Percentiles rank a stretch among this genome's conserved stretches.
phyloP scores from a whole-genome alignment of 2,329 filamentous ascomycete species.

The Periconia sp. region DNA sequence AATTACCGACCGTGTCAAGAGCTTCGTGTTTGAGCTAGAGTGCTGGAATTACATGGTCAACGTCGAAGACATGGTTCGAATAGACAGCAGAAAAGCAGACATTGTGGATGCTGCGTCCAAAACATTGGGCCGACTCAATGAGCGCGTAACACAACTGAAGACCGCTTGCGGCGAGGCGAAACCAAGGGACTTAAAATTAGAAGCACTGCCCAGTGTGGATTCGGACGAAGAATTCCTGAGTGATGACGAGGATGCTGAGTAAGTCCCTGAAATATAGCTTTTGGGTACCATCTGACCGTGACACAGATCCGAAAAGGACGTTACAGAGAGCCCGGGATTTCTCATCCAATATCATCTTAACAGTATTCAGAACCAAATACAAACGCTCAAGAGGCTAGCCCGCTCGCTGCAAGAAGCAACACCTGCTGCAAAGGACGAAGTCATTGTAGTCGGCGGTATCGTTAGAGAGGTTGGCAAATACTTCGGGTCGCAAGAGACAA shows the following conservation, averaged over 20 bases:
- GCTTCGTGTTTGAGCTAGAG: slow-evolving; percentile 27
- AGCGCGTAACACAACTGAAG: slow-evolving; percentile 14
- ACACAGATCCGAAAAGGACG: slow-evolving; percentile 18
- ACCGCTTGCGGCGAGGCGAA: slow-evolving; percentile 21
- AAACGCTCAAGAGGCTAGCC: slow-evolving; percentile 27
- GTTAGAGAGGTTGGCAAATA: slow-evolving; percentile 23
- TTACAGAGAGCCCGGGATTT: slow-evolving; percentile 25
- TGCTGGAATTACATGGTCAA: slow-evolving; percentile 28
- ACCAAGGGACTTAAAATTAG: slow-evolving; percentile 29
- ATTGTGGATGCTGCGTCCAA: slow-evolving; percentile 21
- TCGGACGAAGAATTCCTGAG: slow-evolving; percentile 14
- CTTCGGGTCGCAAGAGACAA: slow-evolving; percentile 34
- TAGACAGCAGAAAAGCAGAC: slow-evolving; percentile 18
- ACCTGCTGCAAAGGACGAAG: slow-evolving; percentile 23
- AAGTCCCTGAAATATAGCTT: no score
- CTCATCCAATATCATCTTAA: slow-evolving; percentile 27
- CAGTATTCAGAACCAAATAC: slow-evolving; percentile 29
- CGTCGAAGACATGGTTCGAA: slow-evolving; percentile 20
- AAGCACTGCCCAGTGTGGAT: slow-evolving; percentile 8
- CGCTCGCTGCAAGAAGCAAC: slow-evolving; percentile 33
- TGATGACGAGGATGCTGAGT: slow-evolving; percentile 13
- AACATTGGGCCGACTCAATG: slow-evolving; percentile 22
- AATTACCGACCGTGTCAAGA: slow-evolving; percentile 26
- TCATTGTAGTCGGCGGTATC: slow-evolving; percentile 19
- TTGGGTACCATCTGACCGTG: no score